A percentile compares a stretch with the other conserved stretches of the same genome.
phyloP scores from a whole-genome alignment of 768 basidiomycete genomes.

The Lactifluus pinguis region DNA sequence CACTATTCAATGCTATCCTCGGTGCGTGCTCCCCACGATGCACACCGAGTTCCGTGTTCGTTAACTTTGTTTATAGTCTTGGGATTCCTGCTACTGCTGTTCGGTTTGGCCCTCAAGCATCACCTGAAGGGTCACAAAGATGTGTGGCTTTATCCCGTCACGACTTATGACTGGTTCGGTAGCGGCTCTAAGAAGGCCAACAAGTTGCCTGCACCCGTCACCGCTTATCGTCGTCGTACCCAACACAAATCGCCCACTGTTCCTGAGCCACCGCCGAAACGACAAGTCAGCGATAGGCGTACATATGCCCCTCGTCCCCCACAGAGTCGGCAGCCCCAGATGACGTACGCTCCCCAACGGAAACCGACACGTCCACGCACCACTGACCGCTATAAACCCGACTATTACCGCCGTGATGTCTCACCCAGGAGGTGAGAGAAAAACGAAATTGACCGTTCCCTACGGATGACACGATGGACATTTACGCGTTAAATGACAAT shows the following conservation, averaged over 20 bases:
- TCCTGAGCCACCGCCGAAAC: conserved; percentile 1
- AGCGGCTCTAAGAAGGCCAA: conserved; percentile 22
- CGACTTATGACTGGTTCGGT: conserved; percentile 65
- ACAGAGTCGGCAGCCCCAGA: conserved; percentile 15
- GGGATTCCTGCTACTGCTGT: conserved; percentile 39
- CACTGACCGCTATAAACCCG: conserved; percentile 22
- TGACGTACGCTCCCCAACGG: conserved; percentile 6
- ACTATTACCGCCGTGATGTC: conserved; percentile 28
- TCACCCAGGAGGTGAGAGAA: conserved; percentile 25
- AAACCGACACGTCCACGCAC: conserved; percentile 8
- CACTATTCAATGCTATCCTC: conserved; percentile 66
- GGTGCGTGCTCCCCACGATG: conserved; percentile 33
- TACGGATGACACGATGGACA: neutral
- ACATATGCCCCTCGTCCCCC: conserved; percentile 1
- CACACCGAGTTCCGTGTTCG: conserved; percentile 1
- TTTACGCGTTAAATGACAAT: conserved; percentile 1
- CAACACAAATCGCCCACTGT: conserved; percentile 1
- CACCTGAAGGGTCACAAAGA: conserved; percentile 34
- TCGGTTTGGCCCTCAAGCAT: conserved; percentile 36
- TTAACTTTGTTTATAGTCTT: conserved; percentile 32
- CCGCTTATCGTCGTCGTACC: conserved; percentile 22
- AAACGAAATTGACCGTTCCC: neutral
- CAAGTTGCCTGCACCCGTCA: conserved; percentile 37
- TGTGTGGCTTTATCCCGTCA: conserved; percentile 66
- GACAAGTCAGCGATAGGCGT: conserved; percentile 14